Percentiles rank a stretch among this genome's conserved stretches.
phyloP scores from a whole-genome alignment of 352 stramenopile species.

The Aphanomyces euteiches region DNA sequence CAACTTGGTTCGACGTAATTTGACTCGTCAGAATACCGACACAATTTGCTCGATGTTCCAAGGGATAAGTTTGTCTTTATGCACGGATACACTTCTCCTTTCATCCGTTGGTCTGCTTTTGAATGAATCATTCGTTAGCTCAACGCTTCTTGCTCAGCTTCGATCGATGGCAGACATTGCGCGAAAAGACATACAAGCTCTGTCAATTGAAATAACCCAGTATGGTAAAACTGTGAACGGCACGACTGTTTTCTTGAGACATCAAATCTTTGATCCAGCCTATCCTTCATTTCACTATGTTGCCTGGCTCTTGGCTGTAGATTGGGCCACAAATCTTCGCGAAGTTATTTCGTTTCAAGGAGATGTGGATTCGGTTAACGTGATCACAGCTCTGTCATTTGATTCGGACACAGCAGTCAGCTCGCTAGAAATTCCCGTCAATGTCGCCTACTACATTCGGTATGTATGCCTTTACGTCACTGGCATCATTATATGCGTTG shows the following conservation, averaged over 20 bases:
- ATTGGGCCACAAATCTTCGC: neutral
- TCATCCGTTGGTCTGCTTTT: no score
- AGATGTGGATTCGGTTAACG: neutral
- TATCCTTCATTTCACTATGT: neutral
- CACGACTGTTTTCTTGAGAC: neutral
- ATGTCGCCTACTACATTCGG: neutral
- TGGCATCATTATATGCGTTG: neutral
- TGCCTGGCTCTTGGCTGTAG: neutral
- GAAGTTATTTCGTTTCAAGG: neutral
- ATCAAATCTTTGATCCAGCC: neutral
- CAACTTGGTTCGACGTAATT: no score
- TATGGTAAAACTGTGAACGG: neutral
- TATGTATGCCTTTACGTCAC: neutral
- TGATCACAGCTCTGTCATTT: neutral
- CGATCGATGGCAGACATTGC: neutral
- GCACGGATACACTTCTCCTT: neutral
- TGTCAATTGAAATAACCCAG: neutral
- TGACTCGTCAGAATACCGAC: no score
- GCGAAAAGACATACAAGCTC: neutral
- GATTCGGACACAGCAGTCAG: neutral
- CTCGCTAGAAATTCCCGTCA: neutral
- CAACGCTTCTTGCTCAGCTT: neutral
- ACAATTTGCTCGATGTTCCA: no score
- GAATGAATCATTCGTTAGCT: neutral
- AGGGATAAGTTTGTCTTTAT: neutral